phyloP scores from a whole-genome alignment of 2,329 filamentous ascomycete species.

The Aspergillus nomiae region DNA sequence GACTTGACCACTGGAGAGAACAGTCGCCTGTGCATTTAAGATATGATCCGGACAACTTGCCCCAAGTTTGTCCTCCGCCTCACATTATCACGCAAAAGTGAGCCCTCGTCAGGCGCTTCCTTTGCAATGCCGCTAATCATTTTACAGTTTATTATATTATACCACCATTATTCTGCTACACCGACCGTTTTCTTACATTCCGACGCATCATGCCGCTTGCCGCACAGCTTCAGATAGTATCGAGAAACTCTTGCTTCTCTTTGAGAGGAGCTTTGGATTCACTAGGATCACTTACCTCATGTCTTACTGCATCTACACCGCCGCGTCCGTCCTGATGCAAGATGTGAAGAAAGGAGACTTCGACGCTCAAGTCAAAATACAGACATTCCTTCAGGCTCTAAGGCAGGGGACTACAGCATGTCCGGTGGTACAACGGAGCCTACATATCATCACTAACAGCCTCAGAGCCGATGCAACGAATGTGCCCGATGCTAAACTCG shows the following conservation, averaged over 20 bases:
- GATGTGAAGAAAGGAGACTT: neutral
- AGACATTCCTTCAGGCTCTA: neutral
- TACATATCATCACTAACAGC: neutral
- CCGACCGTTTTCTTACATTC: constrained; percentile 37
- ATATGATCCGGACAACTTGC: neutral
- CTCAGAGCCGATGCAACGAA: neutral
- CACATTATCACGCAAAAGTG: constrained; percentile 27
- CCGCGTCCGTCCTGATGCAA: neutral
- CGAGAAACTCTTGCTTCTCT: neutral
- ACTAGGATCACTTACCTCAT: neutral
- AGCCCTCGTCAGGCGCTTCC: constrained; percentile 15
- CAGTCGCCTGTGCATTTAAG: neutral
- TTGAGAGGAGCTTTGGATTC: neutral
- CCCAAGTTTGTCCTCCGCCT: constrained; percentile 47
- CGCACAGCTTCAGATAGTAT: neutral
- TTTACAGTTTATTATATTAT: constrained; percentile 49
- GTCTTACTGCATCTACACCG: neutral
- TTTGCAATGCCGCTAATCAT: constrained; percentile 25
- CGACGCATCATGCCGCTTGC: neutral
- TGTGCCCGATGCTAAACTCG: neutral
- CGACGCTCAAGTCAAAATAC: neutral
- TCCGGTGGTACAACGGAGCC: neutral
- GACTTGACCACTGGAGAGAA: neutral
- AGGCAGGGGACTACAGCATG: neutral
- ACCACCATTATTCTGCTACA: constrained; percentile 55